Evolutionary conservation across 768 basidiomycete species (phyloP).

Genomic region (Dioszegia hungarica): DNA sequence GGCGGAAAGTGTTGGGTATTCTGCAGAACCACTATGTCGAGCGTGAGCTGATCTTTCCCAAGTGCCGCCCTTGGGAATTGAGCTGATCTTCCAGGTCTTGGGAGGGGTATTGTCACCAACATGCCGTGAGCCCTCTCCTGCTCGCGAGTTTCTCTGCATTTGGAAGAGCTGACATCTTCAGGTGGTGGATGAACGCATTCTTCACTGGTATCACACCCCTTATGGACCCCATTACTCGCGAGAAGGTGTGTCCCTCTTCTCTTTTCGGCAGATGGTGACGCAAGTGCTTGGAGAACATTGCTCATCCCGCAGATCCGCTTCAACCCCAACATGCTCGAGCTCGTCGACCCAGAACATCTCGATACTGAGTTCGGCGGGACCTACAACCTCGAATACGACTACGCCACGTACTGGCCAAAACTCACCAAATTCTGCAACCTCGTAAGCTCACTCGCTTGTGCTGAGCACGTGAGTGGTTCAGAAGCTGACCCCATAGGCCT

Average conservation of each 20-base stretch:
- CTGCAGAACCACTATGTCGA: slow-evolving; percentile 86
- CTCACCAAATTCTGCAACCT: slow-evolving; percentile 55
- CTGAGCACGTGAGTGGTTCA: not conserved
- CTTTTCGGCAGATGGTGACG: too few species aligned
- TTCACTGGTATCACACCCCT: slow-evolving; percentile 69
- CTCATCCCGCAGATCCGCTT: slow-evolving; percentile 65
- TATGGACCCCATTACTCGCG: slow-evolving; percentile 78
- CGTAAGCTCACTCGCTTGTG: slow-evolving; percentile 5
- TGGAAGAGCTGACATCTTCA: slow-evolving; percentile 41
- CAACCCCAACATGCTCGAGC: slow-evolving; percentile 72
- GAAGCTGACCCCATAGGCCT: slow-evolving; percentile 18
- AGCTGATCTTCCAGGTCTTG: slow-evolving; percentile 51
- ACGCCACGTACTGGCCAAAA: slow-evolving; percentile 71
- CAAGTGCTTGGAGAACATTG: too few species aligned
- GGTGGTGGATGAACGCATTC: slow-evolving; percentile 50
- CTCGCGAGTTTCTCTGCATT: slow-evolving; percentile 52
- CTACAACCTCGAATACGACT: slow-evolving; percentile 68
- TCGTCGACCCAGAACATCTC: slow-evolving; percentile 69
- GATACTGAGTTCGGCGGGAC: slow-evolving; percentile 79
- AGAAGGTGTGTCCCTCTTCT: slow-evolving; percentile 59
- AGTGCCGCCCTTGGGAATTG: not conserved
- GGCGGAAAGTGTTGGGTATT: slow-evolving; percentile 71
- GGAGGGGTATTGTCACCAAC: slow-evolving; percentile 75
- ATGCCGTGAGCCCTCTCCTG: slow-evolving; percentile 59
- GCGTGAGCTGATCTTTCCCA: slow-evolving; percentile 51